Evolutionary conservation across 352 stramenopile genomes (phyloP).

Genomic region (Phytophthora pinifolia): DNA sequence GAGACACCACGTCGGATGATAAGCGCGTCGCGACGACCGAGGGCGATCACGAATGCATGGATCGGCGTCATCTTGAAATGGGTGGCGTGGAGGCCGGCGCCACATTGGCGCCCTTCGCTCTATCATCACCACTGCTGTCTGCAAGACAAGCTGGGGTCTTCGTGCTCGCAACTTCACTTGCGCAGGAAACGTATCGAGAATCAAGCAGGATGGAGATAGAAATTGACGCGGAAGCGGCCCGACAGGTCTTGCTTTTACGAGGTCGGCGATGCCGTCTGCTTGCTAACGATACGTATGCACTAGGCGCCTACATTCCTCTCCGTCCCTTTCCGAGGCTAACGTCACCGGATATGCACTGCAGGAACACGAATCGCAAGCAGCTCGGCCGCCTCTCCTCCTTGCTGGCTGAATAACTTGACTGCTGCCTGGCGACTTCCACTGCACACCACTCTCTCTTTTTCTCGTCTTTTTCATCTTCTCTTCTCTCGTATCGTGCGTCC

Average conservation of each 20-base stretch:
- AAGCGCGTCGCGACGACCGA: constrained; percentile 12
- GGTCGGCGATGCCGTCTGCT: constrained; percentile 25
- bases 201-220: not conserved
- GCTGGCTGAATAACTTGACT: constrained; percentile 33
- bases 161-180: no score
- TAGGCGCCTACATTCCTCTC: constrained; percentile 22
- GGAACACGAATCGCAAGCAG: constrained; percentile 32
- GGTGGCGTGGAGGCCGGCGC: constrained; percentile 1
- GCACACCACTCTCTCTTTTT: constrained; percentile 25
- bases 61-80: constrained; percentile 5
- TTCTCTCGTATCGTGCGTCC: constrained; percentile 1
- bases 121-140: no score
- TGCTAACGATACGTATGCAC: constrained; percentile 34
- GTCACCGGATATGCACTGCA: constrained; percentile 32
- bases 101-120: no score
- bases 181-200: no score
- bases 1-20: constrained; percentile 14
- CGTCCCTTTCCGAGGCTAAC: constrained; percentile 18
- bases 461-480: constrained; percentile 24
- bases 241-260: constrained; percentile 34
- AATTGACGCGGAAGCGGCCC: constrained; percentile 18
- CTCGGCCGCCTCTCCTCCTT: constrained; percentile 18
- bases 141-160: no score
- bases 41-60: not conserved
- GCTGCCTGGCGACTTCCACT: constrained; percentile 16